These are phyloP conservation scores for Boletus vermiculosoides DNA, from an alignment of 768 basidiomycete species.

Conservation along the genomic window DNA sequence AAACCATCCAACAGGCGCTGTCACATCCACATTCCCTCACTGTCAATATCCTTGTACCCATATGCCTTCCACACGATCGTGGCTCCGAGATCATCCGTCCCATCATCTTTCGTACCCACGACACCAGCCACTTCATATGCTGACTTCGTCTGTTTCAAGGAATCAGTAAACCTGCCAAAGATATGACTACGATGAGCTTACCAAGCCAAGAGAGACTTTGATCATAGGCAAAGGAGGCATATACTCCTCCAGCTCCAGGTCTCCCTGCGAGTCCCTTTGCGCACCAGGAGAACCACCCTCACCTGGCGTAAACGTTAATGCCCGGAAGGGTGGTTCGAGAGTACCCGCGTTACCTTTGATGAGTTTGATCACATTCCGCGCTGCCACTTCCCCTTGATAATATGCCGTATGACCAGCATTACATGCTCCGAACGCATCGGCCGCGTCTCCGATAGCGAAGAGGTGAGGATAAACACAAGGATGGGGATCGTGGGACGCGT, in stretches of 20 bases:
- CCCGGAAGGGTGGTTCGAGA: not conserved
- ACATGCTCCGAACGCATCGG: constrained; percentile 63
- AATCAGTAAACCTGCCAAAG: not conserved
- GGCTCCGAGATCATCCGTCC: constrained; percentile 48
- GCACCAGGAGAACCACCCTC: not conserved
- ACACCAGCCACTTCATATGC: constrained; percentile 48
- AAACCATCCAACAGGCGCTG: not conserved
- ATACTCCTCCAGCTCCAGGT: constrained; percentile 42
- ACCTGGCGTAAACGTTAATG: not conserved
- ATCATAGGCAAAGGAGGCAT: constrained; percentile 49
- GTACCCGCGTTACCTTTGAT: constrained; percentile 26
- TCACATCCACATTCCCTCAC: constrained; percentile 16
- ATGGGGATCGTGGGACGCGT: constrained; percentile 22
- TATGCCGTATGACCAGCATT: constrained; percentile 60
- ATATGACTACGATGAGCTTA: constrained; percentile 27
- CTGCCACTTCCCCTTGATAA: constrained; percentile 52
- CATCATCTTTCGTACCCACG: constrained; percentile 45
- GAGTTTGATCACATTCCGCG: constrained; percentile 51
- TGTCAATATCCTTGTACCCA: constrained; percentile 40
- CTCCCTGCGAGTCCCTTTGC: not conserved
- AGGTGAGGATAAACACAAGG: constrained; percentile 45
- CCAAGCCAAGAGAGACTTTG: constrained; percentile 62
- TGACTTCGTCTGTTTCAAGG: constrained; percentile 34
- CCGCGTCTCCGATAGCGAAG: constrained; percentile 62
- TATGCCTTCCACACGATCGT: constrained; percentile 46